Evolutionary conservation across 208 protist genomes (phyloP), one percentile per base, ranked within the genome.

Genomic region (Lotmaria passim): DNA sequence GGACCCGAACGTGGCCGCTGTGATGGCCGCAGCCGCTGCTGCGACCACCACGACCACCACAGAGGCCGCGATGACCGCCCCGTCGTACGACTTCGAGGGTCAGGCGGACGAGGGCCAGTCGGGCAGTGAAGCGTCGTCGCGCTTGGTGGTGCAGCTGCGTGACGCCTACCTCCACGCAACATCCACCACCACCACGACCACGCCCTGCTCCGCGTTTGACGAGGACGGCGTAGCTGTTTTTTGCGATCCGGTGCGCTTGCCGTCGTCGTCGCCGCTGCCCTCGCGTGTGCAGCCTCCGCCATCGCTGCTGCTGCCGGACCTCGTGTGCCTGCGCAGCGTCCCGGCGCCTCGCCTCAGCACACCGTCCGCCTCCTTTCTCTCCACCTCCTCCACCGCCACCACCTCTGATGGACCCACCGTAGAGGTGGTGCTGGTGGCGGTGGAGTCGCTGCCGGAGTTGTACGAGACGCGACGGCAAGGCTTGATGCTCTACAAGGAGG

Each of bases 401-500:
- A 53, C 17, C 50, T 10, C 50, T 14, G 50, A 68, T 28, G 62
- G 38, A 12, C 53, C 53, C 7, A 41, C 55, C 3, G 65, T 56
- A 12, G 53, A 62, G 41, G 19, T 71, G 33, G 10, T 63, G 53
- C 44, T 71, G 14, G 30, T 71, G n/a, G 52, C 65, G 0, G 53
- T 71, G 65, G 65, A 71, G 55, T 19, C 38, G 7, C 31, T 62
- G 46, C 65, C 65, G n/a, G 65, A 60, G 44, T 55, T 71, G 33
- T 50, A 30, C 17, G 43, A 47, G 33, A 59, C 43, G 10, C 65
- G 65, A 7, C 39, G 56, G 3, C 53, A 46, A n/a, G 65, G 65
- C 3, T 24, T 71, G 55, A 0, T 55, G 55, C 41, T 71, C 15
- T 63, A 63, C 44, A 59, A 36, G 33, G 23, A 53, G 12, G 30